Base-by-base conservation (phyloP, 2,329 filamentous ascomycete genomes). In the Botrytis galanthina region DNA sequence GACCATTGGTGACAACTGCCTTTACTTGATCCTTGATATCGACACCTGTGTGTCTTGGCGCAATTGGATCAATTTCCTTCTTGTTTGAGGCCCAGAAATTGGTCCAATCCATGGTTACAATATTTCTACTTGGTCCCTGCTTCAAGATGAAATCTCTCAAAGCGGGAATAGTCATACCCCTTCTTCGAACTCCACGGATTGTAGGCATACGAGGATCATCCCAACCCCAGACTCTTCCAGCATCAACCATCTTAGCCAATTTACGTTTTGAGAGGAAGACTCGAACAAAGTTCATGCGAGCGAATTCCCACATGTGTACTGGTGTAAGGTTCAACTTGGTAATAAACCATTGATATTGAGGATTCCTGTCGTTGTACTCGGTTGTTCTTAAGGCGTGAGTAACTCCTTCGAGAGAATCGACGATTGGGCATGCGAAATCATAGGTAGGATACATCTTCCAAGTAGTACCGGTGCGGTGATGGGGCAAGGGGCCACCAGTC, bases 401-500 rank as follows among this genome's bases (percentile, higher is more conserved):
- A 72, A 96, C 91, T 59, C 93, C 93, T 85, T 96, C 93, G 77
- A 93, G 83, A 75, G 90, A 90, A 83, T 96, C 93, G 74, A 96
- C 90, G 35, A 95, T 89, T 26, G 93, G 93, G 83, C 92, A 94
- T 76, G 92, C 93, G 81, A 95, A 93, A 82, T 96, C 93, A 85
- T 96, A 96, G 76, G 92, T 95, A 48, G 93, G 93, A 83, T 95
- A 95, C 81, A 94, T 91, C 84, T 95, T 95, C 92, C 93, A 95
- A 75, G 87, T 89, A 73, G 85, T 88, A 46, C 93, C 93, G 2
- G 93, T 96, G 78, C 93, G 90, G 84, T 96, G 93, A 82, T 96
- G 92, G 83, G 93, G 93, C 85, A 93, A 93, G 85, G 94, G 51
- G 9, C 66, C 42, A 9, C 71, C 71, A 37, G 62, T 69, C 42